These are phyloP conservation scores for Debaryomycetaceae sp. DNA, from an alignment of 1,139 yeast genomes.

Conservation along the genomic window DNA sequence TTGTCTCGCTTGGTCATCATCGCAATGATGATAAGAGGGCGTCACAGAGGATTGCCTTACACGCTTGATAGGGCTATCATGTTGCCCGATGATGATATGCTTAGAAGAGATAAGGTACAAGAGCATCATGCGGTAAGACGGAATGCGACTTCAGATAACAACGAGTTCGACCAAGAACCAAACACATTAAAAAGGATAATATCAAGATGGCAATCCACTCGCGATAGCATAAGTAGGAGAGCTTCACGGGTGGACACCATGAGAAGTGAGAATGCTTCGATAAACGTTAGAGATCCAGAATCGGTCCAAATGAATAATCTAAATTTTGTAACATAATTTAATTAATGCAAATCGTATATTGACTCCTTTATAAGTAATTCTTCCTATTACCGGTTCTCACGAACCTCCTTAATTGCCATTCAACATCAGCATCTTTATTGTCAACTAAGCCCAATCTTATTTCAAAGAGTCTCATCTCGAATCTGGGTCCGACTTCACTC, in stretches of 20 bases:
- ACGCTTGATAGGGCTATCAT: constrained; percentile 91
- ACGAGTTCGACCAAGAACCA: not conserved
- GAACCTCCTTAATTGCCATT: constrained; percentile 92
- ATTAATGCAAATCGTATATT: not conserved
- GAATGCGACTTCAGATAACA: constrained; percentile 26
- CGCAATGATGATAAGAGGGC: constrained; percentile 89
- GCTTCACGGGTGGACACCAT: not conserved
- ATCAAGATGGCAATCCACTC: constrained; percentile 5
- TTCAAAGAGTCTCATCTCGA: constrained; percentile 92
- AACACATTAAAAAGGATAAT: constrained; percentile 4
- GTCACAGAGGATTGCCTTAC: constrained; percentile 96
- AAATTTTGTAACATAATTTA: not conserved
- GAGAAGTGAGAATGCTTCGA: not conserved
- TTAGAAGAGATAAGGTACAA: constrained; percentile 64
- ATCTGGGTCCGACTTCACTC: constrained; percentile 97
- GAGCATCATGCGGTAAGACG: constrained; percentile 50
- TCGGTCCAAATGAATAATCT: not conserved
- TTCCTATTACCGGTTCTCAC: constrained; percentile 94
- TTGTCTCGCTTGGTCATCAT: constrained; percentile 81
- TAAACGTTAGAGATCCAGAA: not conserved
- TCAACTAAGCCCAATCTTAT: constrained; percentile 86
- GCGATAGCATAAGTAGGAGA: constrained; percentile 3
- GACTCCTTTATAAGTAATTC: constrained; percentile 55
- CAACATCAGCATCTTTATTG: constrained; percentile 95
- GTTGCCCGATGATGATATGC: constrained; percentile 71